Evolutionary conservation across 495 filamentous ascomycete species (phyloP).

Genomic region (Talaromyces stipitatus): DNA sequence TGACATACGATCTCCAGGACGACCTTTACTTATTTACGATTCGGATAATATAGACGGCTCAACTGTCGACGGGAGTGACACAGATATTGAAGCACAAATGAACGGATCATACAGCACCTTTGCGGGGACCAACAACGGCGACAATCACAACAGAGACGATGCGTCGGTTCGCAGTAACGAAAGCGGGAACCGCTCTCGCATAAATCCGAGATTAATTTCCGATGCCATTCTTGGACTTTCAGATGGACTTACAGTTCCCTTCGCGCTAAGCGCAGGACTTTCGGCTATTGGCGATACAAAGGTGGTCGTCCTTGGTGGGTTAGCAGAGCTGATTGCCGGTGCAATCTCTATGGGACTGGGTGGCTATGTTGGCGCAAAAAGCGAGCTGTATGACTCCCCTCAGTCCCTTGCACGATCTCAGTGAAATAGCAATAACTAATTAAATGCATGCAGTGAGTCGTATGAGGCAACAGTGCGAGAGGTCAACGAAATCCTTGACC

Average conservation of each 20-base stretch:
- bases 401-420: neutral
- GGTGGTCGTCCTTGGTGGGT: conserved; percentile 59
- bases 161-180: conserved; percentile 11
- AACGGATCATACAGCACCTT: conserved; percentile 35
- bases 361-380: conserved; percentile 48
- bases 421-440: neutral
- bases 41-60: conserved; percentile 15
- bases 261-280: conserved; percentile 56
- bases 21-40: conserved; percentile 26
- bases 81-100: conserved; percentile 30
- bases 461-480: conserved; percentile 40
- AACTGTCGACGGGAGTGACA: conserved; percentile 19
- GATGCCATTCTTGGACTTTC: conserved; percentile 53
- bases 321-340: conserved; percentile 60
- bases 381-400: conserved; percentile 47
- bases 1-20: conserved; percentile 15
- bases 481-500: conserved; percentile 29
- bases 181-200: conserved; percentile 27
- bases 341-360: conserved; percentile 68
- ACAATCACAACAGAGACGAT: conserved; percentile 11
- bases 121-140: conserved; percentile 13
- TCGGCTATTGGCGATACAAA: conserved; percentile 47
- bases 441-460: conserved; percentile 29
- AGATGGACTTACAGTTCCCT: conserved; percentile 59
- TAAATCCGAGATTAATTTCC: conserved; percentile 46